Conservation (phyloP, 2,329 filamentous ascomycete species). For the Passalora sequoiae region DNA sequence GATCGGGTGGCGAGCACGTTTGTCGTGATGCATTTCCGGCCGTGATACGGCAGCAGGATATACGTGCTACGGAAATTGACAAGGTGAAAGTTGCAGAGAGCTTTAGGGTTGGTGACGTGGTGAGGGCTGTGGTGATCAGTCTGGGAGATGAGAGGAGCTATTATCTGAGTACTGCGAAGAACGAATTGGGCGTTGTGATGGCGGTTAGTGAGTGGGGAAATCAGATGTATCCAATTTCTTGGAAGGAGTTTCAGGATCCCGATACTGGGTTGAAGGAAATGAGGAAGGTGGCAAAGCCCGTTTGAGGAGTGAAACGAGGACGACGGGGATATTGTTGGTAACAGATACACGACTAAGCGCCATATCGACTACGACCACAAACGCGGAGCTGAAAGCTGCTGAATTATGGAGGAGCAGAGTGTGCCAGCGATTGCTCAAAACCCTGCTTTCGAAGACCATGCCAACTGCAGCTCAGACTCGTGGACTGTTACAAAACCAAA, state of each 20-base stretch:
- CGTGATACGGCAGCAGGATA: slow-evolving; percentile 61
- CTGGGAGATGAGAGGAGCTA: slow-evolving; percentile 92
- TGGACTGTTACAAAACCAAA: no score
- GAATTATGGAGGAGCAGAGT: no score
- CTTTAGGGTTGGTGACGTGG: slow-evolving; percentile 88
- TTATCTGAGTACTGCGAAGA: slow-evolving; percentile 86
- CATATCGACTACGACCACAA: neutral
- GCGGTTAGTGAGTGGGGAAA: slow-evolving; percentile 82
- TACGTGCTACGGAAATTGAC: slow-evolving; percentile 92
- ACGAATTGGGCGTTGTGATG: slow-evolving; percentile 91
- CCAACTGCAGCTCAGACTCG: no score
- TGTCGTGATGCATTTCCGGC: slow-evolving; percentile 31
- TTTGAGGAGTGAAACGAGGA: slow-evolving; percentile 47
- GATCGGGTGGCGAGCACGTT: slow-evolving; percentile 41
- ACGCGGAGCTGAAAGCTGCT: no score
- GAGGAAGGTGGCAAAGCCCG: slow-evolving; percentile 92
- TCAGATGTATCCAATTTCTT: slow-evolving; percentile 86
- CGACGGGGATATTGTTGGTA: neutral
- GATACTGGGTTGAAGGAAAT: slow-evolving; percentile 69
- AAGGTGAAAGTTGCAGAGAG: slow-evolving; percentile 85
- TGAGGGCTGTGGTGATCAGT: slow-evolving; percentile 74
- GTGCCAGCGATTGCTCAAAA: no score
- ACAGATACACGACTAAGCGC: neutral
- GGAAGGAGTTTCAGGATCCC: slow-evolving; percentile 88
- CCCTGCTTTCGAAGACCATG: no score